Conservation (phyloP, 2,329 filamentous ascomycete species). For the Venturia pyrina region DNA sequence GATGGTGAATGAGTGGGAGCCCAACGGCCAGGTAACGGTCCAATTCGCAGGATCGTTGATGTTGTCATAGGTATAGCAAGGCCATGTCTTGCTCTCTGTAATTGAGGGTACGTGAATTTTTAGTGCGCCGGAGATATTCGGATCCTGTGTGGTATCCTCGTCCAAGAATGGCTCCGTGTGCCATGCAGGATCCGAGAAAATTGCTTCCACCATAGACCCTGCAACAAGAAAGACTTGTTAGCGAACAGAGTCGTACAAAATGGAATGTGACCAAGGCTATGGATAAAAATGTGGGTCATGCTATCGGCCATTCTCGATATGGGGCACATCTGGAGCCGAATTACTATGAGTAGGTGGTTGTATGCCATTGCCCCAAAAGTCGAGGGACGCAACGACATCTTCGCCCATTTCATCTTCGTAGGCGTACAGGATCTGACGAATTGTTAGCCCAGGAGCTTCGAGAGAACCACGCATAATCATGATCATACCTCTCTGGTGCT, state of each 20-base stretch:
- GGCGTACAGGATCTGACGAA: conserved; percentile 77
- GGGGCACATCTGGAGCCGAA: conserved; percentile 4
- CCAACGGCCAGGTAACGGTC: neutral
- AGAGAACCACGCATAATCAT: neutral
- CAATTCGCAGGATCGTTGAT: neutral
- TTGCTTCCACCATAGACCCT: conserved; percentile 1
- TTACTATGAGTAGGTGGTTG: conserved; percentile 4
- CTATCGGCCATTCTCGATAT: conserved; percentile 6
- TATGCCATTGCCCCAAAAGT: conserved; percentile 62
- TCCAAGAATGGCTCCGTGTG: neutral
- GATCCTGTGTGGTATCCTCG: neutral
- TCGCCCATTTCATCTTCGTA: conserved; percentile 93
- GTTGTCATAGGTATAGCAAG: neutral
- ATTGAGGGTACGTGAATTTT: neutral
- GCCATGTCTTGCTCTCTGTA: neutral
- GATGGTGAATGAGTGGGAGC: conserved; percentile 3
- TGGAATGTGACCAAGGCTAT: neutral
- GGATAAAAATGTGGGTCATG: neutral
- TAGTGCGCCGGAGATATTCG: neutral
- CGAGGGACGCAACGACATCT: conserved; percentile 86
- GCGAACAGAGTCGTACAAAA: neutral
- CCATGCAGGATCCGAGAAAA: neutral
- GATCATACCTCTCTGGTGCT: conserved; percentile 82
- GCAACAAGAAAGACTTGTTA: neutral
- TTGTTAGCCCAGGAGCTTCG: neutral